Evolutionary conservation across 768 basidiomycete species (phyloP), one percentile per base, ranked within the genome.

Genomic region (Auricularia sp.): DNA sequence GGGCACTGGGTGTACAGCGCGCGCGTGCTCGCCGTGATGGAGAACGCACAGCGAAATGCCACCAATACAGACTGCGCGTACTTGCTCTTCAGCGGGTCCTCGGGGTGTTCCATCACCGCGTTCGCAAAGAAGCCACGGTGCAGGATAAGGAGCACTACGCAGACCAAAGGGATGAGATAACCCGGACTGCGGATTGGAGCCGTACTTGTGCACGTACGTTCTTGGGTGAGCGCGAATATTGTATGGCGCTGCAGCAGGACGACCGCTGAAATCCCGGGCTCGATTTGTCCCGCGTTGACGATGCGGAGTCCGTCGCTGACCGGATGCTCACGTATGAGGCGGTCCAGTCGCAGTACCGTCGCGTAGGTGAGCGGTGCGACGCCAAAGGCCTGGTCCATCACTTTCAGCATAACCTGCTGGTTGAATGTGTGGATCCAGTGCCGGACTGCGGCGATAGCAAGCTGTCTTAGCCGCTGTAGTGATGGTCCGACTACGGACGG

Each of bases 81-180:
- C 64, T 78, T 82, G 68, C 84, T 86, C 72, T 82, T 83, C 73
- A 90, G 82, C 29, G 89, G 89, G 72, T 90, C 84, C 4, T 75
- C 73, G 3, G 89, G 83, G 65, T 82, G 81, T 62, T 82, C 87
- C 29, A 80, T 78, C 42, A 90, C 79, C 3, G 88, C 89, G 70
- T 88, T 85, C 3, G 88, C 85, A 68, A 90, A 89, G 77, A 87
- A 90, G 68, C 86, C 85, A 16, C 89, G 85, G 71, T 89, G 88
- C 62, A 89, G 81, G 70, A 88, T 88, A 8, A 89, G 75, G 37
- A 89, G 77, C n/a, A 85, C 88, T 89, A 65, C 29, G 13, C 8
- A 11, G n/a, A 18, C 8, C 54, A 29, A 29, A 29, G 29, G 7
- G 54, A 8, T n/a, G 34, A 59, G 24, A 35, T 33, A 18, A 13